Evolutionary conservation across 140 eudicot species (phyloP).

Genomic region (Cichorium intybus): DNA sequence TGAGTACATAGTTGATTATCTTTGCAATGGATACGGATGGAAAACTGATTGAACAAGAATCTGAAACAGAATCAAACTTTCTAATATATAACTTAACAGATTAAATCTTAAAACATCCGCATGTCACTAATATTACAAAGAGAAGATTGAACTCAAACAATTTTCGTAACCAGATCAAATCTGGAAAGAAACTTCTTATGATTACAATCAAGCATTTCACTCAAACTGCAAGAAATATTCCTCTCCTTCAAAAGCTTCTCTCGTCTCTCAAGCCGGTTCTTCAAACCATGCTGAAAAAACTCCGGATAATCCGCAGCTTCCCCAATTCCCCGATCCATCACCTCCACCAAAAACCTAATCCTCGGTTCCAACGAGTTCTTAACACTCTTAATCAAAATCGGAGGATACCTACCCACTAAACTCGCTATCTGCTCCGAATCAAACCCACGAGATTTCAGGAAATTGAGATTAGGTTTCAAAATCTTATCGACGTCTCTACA

Average conservation of each 20-base stretch:
- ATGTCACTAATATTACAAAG: conserved; percentile 25
- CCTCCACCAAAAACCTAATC: conserved; percentile 76
- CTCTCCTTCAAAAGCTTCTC: conserved; percentile 67
- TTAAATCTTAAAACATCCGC: background rate
- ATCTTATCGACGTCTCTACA: conserved; percentile 78
- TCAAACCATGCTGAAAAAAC: conserved; percentile 80
- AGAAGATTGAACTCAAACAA: conserved; percentile 34
- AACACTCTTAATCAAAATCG: conserved; percentile 79
- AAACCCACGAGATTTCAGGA: conserved; percentile 60
- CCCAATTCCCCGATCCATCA: conserved; percentile 69
- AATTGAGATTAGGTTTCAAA: conserved; percentile 63
- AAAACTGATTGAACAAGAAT: too few species aligned
- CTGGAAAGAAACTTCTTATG: conserved; percentile 69
- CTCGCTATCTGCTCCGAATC: conserved; percentile 57
- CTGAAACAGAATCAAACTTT: background rate
- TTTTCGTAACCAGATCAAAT: conserved; percentile 51
- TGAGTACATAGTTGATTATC: too few species aligned
- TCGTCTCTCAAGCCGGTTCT: conserved; percentile 75
- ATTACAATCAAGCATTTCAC: conserved; percentile 89
- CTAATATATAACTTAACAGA: background rate
- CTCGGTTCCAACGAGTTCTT: conserved; percentile 84
- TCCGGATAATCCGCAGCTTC: conserved; percentile 83
- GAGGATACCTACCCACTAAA: conserved; percentile 80
- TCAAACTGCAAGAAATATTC: conserved; percentile 66
- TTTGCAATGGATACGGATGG: too few species aligned